Evolutionary conservation across 2,329 filamentous ascomycete species (phyloP).

Genomic region (Botrytis elliptica): DNA sequence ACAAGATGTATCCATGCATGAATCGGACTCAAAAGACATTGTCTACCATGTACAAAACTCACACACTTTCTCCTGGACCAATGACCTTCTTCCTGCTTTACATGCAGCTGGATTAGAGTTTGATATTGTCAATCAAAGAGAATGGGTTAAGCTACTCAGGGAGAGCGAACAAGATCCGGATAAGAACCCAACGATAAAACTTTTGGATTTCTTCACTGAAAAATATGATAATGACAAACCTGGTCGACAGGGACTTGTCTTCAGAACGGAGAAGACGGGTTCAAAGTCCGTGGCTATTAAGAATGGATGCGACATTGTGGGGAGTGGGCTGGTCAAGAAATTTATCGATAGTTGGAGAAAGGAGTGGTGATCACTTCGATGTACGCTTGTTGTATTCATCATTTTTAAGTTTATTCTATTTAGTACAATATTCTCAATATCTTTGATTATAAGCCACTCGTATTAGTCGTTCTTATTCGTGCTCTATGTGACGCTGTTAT

Average conservation of each 20-base stretch:
- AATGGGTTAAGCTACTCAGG: slow-evolving; percentile 48
- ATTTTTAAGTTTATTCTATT: background rate
- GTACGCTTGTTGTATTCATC: background rate
- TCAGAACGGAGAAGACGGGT: slow-evolving; percentile 41
- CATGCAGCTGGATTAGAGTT: slow-evolving; percentile 47
- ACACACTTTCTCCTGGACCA: slow-evolving; percentile 47
- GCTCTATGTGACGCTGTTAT: background rate
- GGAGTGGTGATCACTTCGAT: slow-evolving; percentile 11
- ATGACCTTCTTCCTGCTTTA: slow-evolving; percentile 52
- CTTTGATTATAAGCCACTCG: background rate
- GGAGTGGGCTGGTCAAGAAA: slow-evolving; percentile 42
- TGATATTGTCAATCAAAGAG: slow-evolving; percentile 43
- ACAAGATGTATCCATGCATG: background rate
- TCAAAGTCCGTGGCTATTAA: slow-evolving; percentile 34
- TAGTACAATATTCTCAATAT: background rate
- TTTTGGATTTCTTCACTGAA: slow-evolving; percentile 50
- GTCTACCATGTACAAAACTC: slow-evolving; percentile 55
- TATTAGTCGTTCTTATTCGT: background rate
- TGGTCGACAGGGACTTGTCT: slow-evolving; percentile 42
- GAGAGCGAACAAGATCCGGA: slow-evolving; percentile 49
- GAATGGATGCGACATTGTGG: slow-evolving; percentile 42
- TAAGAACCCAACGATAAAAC: slow-evolving; percentile 52
- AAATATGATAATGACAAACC: slow-evolving; percentile 51
- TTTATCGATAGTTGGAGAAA: slow-evolving; percentile 41
- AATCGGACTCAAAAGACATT: slow-evolving; percentile 27